Evolutionary conservation across 768 basidiomycete species (phyloP), one percentile per base, ranked within the genome.

Genomic region (Pleurotus cornucopiae): DNA sequence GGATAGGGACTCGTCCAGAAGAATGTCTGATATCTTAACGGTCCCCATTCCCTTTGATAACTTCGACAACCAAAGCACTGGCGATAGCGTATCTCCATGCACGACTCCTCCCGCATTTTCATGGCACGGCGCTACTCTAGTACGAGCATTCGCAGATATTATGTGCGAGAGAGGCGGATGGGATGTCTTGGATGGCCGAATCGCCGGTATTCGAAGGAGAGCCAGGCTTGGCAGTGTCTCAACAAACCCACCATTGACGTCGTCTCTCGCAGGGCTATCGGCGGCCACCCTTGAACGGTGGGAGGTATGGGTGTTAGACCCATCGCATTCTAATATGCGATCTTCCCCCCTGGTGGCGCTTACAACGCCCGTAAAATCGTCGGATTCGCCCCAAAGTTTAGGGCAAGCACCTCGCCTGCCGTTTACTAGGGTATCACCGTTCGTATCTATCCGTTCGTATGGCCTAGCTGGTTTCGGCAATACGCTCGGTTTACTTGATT

Each of bases 221-320:
- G 55, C 57, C 62, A 55, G 65, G 62, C 45, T 76, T 65, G 20
- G 59, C 60, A 25, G 48, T 51, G 45, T 37, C 39, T 14, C 54
- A 57, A 20, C 16, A 57, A 46, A 58, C 48, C 11, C 21, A 40
- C 25, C 48, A 49, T 47, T 41, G 57, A 21, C 62, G 58, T 9
- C 58, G 63, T 12, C 64, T 71, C 18, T 14, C 18, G 14, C 20
- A 37, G 88, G 87, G 12, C 69, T 92, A 57, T 83, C 87, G 16
- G 62, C 72, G 25, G 77, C 86, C 9, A 85, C 84, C 21, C 69
- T 93, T 40, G 88, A 91, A 56, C 75, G 91, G 54, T 94, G 91
- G 91, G 90, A 94, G 61, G 61, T 88, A 25, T 94, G 91, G 91
- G 78, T 75, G 39, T 86, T 89, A 62, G 88, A 93, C 61, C 82